phyloP scores from a whole-genome alignment of 208 protist species.

The Acanthamoeba castellanii region DNA sequence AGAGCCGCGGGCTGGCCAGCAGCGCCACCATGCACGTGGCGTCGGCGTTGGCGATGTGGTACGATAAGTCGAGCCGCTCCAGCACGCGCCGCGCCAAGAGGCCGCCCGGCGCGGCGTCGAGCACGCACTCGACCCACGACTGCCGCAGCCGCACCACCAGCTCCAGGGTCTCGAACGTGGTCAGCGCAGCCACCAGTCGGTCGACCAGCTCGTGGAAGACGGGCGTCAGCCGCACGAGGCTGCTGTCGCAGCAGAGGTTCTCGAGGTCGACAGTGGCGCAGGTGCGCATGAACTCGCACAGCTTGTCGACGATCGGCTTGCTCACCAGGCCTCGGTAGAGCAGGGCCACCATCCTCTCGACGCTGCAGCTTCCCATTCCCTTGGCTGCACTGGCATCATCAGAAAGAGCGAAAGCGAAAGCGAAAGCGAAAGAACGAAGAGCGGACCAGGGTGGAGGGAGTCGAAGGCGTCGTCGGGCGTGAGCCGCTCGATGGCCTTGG shows the following conservation, averaged over 20 bases:
- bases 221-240: neutral
- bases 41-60: conserved; percentile 46
- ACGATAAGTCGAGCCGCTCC: neutral
- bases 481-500: neutral
- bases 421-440: too few species aligned
- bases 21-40: neutral
- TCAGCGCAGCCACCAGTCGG: neutral
- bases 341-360: neutral
- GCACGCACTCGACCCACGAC: neutral
- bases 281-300: neutral
- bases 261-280: neutral
- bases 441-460: neutral
- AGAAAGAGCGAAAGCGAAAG: neutral
- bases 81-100: neutral
- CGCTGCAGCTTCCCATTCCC: neutral
- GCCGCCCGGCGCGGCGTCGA: neutral
- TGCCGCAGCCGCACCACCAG: neutral
- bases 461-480: neutral
- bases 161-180: conserved; percentile 31
- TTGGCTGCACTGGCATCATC: neutral
- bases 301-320: neutral
- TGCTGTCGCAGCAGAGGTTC: neutral
- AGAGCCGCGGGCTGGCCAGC: neutral
- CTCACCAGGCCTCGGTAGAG: neutral
- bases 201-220: neutral